phyloP scores from a whole-genome alignment of 768 basidiomycete genomes.

The Suillus luteus region DNA sequence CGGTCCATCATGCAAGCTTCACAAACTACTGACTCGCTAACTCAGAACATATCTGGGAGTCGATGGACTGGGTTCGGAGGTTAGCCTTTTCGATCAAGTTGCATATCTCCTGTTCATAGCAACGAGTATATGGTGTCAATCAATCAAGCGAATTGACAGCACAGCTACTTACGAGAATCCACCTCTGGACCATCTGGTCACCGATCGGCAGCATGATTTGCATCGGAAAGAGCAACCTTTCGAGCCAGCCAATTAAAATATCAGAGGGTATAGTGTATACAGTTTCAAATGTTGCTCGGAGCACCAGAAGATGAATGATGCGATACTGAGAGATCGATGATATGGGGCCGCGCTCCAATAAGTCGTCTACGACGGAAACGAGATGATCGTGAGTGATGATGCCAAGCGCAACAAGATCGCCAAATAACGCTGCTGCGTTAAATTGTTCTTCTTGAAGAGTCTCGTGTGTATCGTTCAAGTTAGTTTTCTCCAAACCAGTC shows the following conservation, averaged over 20 bases:
- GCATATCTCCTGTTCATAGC: constrained; percentile 5
- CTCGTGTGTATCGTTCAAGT: background rate
- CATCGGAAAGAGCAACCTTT: background rate
- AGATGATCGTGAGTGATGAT: background rate
- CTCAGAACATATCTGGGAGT: constrained; percentile 6
- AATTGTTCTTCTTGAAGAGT: background rate
- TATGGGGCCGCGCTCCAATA: background rate
- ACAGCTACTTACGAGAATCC: constrained; percentile 7
- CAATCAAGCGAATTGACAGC: background rate
- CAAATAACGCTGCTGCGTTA: constrained; percentile 4
- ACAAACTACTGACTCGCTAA: background rate
- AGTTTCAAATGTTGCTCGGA: constrained; percentile 4
- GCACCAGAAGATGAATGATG: constrained; percentile 7
- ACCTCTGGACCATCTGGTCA: constrained; percentile 9
- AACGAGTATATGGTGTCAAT: background rate
- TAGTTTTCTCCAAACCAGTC: constrained; percentile 8
- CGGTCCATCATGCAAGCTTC: no score
- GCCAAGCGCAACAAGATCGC: constrained; percentile 10
- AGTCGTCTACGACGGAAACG: background rate
- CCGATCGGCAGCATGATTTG: background rate
- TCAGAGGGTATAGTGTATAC: background rate
- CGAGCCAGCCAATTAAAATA: background rate
- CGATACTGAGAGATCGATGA: constrained; percentile 10
- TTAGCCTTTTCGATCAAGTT: constrained; percentile 4
- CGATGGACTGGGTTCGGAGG: background rate